phyloP scores from a whole-genome alignment of 257 asterid species.

The Scutellaria baicalensis region DNA sequence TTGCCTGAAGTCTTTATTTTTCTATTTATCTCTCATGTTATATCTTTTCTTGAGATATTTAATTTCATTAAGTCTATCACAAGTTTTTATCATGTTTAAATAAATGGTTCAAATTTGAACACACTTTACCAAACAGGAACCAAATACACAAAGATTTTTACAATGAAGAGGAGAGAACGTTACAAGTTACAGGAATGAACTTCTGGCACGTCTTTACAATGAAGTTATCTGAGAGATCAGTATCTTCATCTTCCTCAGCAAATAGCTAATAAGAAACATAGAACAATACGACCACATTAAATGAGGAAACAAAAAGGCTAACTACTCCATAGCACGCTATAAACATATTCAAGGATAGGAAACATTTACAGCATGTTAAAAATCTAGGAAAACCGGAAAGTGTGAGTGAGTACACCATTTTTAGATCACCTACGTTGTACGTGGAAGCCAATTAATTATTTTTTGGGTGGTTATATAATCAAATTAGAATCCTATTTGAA shows the following conservation, averaged over 20 bases:
- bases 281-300: constrained; percentile 8
- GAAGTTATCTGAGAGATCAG: constrained; percentile 87
- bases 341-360: neutral
- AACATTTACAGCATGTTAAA: constrained; percentile 2
- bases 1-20: neutral
- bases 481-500: too few species aligned
- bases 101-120: neutral
- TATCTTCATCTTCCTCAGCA: constrained; percentile 69
- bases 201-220: constrained; percentile 93
- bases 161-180: constrained; percentile 14
- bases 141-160: neutral
- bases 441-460: too few species aligned
- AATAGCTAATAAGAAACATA: constrained; percentile 50
- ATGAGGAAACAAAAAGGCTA: neutral
- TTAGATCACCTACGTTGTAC: too few species aligned
- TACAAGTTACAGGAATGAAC: constrained; percentile 92
- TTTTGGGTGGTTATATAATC: too few species aligned
- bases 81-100: neutral
- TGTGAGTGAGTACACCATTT: too few species aligned
- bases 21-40: neutral
- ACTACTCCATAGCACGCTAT: neutral
- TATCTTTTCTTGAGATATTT: neutral
- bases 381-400: neutral
- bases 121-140: neutral
- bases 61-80: neutral